Conservation (phyloP, 768 basidiomycete species). For the Naematelia aurantialba region DNA sequence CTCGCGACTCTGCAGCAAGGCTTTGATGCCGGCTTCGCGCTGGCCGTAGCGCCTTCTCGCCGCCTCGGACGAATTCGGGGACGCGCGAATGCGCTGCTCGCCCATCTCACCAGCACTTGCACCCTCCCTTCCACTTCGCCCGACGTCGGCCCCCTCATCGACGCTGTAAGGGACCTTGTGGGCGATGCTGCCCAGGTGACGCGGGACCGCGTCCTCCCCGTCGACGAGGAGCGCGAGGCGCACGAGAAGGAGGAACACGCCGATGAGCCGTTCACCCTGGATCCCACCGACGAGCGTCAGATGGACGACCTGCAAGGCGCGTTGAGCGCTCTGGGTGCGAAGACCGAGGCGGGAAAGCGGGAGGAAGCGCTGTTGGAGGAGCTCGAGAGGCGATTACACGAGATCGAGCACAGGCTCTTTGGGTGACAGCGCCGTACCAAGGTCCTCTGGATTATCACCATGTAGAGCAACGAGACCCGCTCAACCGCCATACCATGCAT, state of each 20-base stretch:
- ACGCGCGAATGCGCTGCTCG: constrained; percentile 60
- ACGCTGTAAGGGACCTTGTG: constrained; percentile 59
- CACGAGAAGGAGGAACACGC: constrained; percentile 58
- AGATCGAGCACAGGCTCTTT: constrained; percentile 9
- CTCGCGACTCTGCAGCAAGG: constrained; percentile 80
- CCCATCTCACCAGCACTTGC: constrained; percentile 45
- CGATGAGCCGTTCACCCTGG: constrained; percentile 28
- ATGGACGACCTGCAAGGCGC: constrained; percentile 60
- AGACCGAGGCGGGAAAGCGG: constrained; percentile 8
- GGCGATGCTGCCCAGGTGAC: constrained; percentile 60
- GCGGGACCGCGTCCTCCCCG: constrained; percentile 69
- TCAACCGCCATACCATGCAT: too few species aligned
- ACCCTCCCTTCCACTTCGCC: too few species aligned
- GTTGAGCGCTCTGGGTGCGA: constrained; percentile 22
- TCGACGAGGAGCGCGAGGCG: constrained; percentile 70
- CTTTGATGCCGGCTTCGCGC: constrained; percentile 79
- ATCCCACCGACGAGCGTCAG: constrained; percentile 26
- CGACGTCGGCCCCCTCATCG: constrained; percentile 10
- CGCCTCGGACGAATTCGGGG: constrained; percentile 77
- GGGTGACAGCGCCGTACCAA: too few species aligned
- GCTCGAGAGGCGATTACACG: constrained; percentile 14
- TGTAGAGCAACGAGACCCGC: too few species aligned
- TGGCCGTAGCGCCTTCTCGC: constrained; percentile 61
- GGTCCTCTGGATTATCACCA: too few species aligned
- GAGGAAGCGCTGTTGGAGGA: constrained; percentile 20